phyloP scores from a whole-genome alignment of 2,329 filamentous ascomycete genomes.

The Xylariaceae sp. region DNA sequence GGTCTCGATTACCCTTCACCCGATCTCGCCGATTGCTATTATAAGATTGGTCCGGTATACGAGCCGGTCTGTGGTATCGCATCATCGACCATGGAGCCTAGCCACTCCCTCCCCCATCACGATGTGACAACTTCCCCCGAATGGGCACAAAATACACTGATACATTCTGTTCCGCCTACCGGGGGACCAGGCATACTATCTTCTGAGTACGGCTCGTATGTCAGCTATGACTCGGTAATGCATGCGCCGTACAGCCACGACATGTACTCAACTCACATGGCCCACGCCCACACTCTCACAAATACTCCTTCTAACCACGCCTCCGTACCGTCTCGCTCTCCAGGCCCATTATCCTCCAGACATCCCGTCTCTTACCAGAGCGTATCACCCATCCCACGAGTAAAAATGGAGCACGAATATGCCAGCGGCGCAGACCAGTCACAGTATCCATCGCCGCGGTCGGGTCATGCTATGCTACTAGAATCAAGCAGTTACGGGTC shows the following conservation, averaged over 20 bases:
- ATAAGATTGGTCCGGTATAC: slow-evolving; percentile 40
- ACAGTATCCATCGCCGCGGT: slow-evolving; percentile 40
- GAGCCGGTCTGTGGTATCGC: slow-evolving; percentile 38
- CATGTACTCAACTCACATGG: slow-evolving; percentile 40
- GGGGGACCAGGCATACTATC: slow-evolving; percentile 44
- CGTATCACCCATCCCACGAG: slow-evolving; percentile 32
- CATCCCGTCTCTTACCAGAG: slow-evolving; percentile 32
- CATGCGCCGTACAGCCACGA: slow-evolving; percentile 43
- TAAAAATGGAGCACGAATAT: slow-evolving; percentile 41
- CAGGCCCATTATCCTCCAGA: slow-evolving; percentile 26
- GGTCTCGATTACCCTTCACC: slow-evolving; percentile 45
- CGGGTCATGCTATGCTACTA: slow-evolving; percentile 33
- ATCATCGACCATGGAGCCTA: slow-evolving; percentile 33
- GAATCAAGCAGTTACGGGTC: slow-evolving; percentile 26
- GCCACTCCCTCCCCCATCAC: slow-evolving; percentile 35
- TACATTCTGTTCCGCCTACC: slow-evolving; percentile 39
- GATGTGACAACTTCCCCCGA: slow-evolving; percentile 40
- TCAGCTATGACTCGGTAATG: slow-evolving; percentile 41
- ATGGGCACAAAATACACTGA: slow-evolving; percentile 40
- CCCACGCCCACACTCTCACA: slow-evolving; percentile 28
- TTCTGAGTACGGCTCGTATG: slow-evolving; percentile 50
- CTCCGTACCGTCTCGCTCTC: slow-evolving; percentile 31
- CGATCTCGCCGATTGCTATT: slow-evolving; percentile 39
- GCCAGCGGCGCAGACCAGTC: slow-evolving; percentile 33
- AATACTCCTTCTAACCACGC: slow-evolving; percentile 25